A percentile compares a stretch with the other conserved stretches of the same genome.
phyloP scores from a whole-genome alignment of 805 yeast species.

The Kazachstania kunashirensis region DNA sequence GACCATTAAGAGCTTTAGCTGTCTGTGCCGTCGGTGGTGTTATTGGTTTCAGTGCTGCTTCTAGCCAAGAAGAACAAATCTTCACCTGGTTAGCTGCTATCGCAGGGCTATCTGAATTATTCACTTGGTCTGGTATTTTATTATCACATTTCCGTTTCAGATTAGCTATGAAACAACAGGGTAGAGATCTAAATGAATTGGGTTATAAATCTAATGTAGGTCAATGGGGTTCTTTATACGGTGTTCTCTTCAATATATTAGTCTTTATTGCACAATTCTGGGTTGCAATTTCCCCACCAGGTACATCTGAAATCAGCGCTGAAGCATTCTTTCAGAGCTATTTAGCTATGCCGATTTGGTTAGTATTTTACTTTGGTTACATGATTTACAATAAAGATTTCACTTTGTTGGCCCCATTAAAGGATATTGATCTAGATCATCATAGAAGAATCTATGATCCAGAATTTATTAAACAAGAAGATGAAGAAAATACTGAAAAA shows the following conservation, averaged over 20 bases:
- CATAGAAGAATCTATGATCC: conserved; percentile 36
- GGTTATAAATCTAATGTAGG: conserved; percentile 44
- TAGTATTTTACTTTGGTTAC: conserved; percentile 39
- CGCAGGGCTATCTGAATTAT: conserved; percentile 49
- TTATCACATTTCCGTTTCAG: conserved; percentile 47
- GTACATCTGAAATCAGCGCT: conserved; percentile 29
- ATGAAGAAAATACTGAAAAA: conserved; percentile 29
- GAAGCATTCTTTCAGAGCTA: conserved; percentile 43
- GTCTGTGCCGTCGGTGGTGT: conserved; percentile 45
- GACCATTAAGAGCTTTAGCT: conserved; percentile 48
- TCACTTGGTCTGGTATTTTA: conserved; percentile 52
- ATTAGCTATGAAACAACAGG: conserved; percentile 43
- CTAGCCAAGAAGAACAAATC: conserved; percentile 41
- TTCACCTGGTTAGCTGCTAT: conserved; percentile 55
- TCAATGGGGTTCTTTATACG: conserved; percentile 40
- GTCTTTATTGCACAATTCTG: conserved; percentile 52
- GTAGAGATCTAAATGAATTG: conserved; percentile 37
- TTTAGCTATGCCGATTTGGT: conserved; percentile 40
- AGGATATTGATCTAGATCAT: conserved; percentile 36
- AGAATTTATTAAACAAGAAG: conserved; percentile 34
- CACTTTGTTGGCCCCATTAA: conserved; percentile 28
- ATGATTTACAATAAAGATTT: conserved; percentile 37
- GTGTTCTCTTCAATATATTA: conserved; percentile 39
- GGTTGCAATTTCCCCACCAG: conserved; percentile 54
- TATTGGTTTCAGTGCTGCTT: conserved; percentile 53